Percentiles rank a stretch among this genome's conserved stretches.
These are phyloP conservation scores for Venturia carpophila DNA, from an alignment of 2,329 filamentous ascomycete genomes.

Conservation along the genomic window DNA sequence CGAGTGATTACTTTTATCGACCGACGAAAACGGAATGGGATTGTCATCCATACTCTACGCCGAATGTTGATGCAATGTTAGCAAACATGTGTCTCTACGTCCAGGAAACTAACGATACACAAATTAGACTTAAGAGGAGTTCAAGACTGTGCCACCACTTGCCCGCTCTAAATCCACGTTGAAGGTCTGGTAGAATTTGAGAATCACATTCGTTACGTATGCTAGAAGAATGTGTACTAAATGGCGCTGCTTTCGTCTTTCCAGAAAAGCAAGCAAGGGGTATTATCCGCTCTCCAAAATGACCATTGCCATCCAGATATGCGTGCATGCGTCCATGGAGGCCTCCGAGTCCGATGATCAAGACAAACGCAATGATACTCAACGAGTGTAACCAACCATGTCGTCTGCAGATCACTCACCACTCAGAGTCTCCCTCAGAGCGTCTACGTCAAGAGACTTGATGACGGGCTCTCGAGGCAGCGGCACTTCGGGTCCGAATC, in stretches of 20 bases:
- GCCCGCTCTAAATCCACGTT: background rate
- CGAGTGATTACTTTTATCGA: no score
- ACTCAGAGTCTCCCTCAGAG: constrained; percentile 27
- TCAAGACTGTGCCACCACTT: no score
- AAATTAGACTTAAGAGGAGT: no score
- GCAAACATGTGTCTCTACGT: no score
- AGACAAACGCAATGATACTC: background rate
- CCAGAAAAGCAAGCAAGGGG: background rate
- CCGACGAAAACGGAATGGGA: no score
- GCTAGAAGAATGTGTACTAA: background rate
- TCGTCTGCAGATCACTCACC: background rate
- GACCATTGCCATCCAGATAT: background rate
- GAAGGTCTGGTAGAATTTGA: background rate
- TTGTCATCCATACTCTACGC: no score
- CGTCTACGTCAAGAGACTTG: constrained; percentile 29
- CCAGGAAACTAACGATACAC: no score
- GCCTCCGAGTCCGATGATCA: background rate
- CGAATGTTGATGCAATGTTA: no score
- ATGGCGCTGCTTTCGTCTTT: background rate
- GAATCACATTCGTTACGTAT: background rate
- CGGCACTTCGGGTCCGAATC: constrained; percentile 29
- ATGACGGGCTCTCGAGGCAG: constrained; percentile 30
- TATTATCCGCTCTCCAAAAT: background rate
- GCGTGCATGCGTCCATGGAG: background rate
- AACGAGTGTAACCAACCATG: background rate